Conservation (phyloP, 2,329 filamentous ascomycete genomes). For the Fusarium incarnatum region DNA sequence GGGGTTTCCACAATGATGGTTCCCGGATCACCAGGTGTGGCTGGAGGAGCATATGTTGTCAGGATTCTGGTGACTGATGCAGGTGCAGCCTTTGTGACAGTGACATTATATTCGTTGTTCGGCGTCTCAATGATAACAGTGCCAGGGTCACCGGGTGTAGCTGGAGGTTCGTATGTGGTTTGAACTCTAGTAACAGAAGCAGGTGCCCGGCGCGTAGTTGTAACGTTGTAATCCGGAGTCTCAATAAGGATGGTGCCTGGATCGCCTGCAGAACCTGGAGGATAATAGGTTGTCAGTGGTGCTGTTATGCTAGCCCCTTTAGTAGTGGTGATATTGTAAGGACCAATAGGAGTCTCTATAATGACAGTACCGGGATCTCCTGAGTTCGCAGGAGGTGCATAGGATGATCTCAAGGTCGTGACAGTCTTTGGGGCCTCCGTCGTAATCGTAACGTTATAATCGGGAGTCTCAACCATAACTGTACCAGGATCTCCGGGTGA, state of each 20-base stretch:
- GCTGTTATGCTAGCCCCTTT: too few relatives aligned
- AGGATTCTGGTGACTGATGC: too few relatives aligned
- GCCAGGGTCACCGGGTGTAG: background rate
- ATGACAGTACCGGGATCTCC: conserved; percentile 28
- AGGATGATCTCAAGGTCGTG: conserved; percentile 1
- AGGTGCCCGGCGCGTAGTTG: too few relatives aligned
- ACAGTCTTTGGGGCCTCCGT: background rate
- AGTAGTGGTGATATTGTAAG: conserved; percentile 19
- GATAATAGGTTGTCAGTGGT: too few relatives aligned
- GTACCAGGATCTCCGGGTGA: too few relatives aligned
- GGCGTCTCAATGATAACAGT: conserved; percentile 13
- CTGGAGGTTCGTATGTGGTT: conserved; percentile 2
- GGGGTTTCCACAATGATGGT: background rate
- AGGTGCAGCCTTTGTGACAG: too few relatives aligned
- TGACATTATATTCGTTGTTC: background rate
- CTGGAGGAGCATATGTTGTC: too few relatives aligned
- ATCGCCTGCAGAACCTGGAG: background rate
- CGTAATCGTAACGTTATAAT: conserved; percentile 33
- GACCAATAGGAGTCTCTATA: conserved; percentile 15
- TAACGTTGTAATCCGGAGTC: too few relatives aligned
- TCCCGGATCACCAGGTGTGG: background rate
- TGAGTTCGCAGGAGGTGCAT: background rate
- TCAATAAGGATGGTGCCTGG: conserved; percentile 19
- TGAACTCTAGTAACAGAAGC: too few relatives aligned
- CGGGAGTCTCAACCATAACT: conserved; percentile 30